Evolutionary conservation across 345 rosid species (phyloP).

Genomic region (Bretschneidera sinensis): DNA sequence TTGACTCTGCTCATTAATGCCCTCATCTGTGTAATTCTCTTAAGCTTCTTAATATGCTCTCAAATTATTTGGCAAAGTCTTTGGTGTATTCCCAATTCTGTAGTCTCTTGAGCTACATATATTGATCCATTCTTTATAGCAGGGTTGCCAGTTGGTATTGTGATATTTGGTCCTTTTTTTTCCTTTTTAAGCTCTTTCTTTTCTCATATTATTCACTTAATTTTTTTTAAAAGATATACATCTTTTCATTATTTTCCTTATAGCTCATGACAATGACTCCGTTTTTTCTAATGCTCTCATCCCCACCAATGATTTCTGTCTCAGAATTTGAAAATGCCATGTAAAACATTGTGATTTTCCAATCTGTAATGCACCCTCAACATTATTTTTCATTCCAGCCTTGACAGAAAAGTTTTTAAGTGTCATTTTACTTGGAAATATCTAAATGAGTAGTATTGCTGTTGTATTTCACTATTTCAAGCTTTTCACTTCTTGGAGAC

Average conservation of each 20-base stretch:
- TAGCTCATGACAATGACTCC: background rate
- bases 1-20: background rate
- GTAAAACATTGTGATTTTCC: no score
- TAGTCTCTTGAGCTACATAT: background rate
- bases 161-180: no score
- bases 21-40: background rate
- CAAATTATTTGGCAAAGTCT: background rate
- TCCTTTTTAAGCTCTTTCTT: background rate
- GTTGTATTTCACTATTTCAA: background rate
- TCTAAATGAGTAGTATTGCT: background rate
- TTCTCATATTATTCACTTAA: background rate
- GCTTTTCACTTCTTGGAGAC: background rate
- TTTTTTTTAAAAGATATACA: no score
- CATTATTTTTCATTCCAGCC: background rate
- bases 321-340: no score
- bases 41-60: background rate
- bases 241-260: no score
- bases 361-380: background rate
- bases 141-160: background rate
- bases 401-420: background rate
- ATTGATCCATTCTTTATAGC: background rate
- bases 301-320: no score
- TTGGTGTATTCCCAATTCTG: background rate
- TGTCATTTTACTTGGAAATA: background rate
- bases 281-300: background rate